Percentiles rank a stretch among this genome's conserved stretches.
These are phyloP conservation scores for Hyaloscypha variabilis DNA, from an alignment of 495 filamentous ascomycete genomes.

Conservation along the genomic window DNA sequence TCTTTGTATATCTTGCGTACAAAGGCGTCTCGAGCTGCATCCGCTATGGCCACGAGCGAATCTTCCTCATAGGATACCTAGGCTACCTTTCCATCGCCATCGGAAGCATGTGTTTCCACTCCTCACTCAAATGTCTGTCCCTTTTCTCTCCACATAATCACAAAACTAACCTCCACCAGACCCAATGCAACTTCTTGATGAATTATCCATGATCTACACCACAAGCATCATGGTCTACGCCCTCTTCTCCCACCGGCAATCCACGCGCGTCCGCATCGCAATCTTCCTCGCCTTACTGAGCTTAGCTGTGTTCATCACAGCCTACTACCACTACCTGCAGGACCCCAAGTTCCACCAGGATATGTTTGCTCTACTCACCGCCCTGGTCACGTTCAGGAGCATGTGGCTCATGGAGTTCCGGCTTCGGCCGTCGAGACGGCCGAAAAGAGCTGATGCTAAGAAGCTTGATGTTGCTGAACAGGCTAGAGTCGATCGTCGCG, in stretches of 20 bases:
- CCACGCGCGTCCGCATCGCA: conserved; percentile 28
- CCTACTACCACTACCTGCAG: conserved; percentile 90
- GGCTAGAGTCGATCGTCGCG: conserved; percentile 31
- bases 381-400: conserved; percentile 69
- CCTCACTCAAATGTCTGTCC: conserved; percentile 74
- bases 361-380: conserved; percentile 77
- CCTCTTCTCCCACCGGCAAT: conserved; percentile 72
- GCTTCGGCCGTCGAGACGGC: conserved; percentile 60
- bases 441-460: conserved; percentile 20
- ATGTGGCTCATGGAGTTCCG: conserved; percentile 84
- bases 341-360: conserved; percentile 91
- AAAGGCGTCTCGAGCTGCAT: conserved; percentile 71
- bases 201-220: conserved; percentile 96
- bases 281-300: conserved; percentile 13
- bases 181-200: conserved; percentile 95
- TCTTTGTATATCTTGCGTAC: conserved; percentile 72
- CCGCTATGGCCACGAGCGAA: conserved; percentile 66
- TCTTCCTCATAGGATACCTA: conserved; percentile 68
- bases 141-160: conserved; percentile 5
- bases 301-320: conserved; percentile 31
- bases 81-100: conserved; percentile 76
- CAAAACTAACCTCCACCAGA: conserved; percentile 52
- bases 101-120: conserved; percentile 80
- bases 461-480: conserved; percentile 23
- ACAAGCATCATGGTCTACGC: conserved; percentile 88